Percentiles rank a stretch among this genome's conserved stretches.
Conservation (phyloP, 164 flowering plant species). For the Chimonanthus salicifolius region DNA sequence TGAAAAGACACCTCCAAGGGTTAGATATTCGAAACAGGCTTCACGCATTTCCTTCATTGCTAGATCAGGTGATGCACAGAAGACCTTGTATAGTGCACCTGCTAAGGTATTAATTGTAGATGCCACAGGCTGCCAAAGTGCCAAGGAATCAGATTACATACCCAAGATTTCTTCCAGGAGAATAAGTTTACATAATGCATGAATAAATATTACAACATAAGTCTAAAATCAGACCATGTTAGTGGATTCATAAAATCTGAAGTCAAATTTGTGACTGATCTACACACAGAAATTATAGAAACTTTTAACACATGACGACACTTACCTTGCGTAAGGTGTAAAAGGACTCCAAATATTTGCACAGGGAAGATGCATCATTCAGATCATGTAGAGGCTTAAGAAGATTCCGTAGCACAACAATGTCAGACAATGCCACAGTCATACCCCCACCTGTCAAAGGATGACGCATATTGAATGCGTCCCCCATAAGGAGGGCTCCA, state of each 20-base stretch:
- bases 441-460: conserved; percentile 96
- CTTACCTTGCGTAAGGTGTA: conserved; percentile 73
- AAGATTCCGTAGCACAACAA: conserved; percentile 71
- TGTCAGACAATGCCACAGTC: conserved; percentile 90
- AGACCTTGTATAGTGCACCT: conserved; percentile 70
- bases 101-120: conserved; percentile 83
- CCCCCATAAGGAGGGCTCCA: conserved; percentile 88
- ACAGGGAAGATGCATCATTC: conserved; percentile 62
- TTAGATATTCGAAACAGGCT: conserved; percentile 85
- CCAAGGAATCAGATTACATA: not conserved
- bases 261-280: not conserved
- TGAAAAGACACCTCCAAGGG: conserved; percentile 73
- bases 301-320: not conserved
- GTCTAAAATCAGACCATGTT: too few relatives aligned
- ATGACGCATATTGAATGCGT: conserved; percentile 93
- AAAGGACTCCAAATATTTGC: conserved; percentile 73
- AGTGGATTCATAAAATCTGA: not conserved
- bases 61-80: conserved; percentile 80
- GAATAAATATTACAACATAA: too few relatives aligned
- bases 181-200: not conserved
- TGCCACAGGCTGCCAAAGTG: conserved; percentile 61
- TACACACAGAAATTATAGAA: not conserved
- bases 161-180: not conserved
- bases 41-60: conserved; percentile 91
- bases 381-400: conserved; percentile 66